Base-by-base conservation (phyloP, 2,329 filamentous ascomycete species). In the Penicillium paneum region DNA sequence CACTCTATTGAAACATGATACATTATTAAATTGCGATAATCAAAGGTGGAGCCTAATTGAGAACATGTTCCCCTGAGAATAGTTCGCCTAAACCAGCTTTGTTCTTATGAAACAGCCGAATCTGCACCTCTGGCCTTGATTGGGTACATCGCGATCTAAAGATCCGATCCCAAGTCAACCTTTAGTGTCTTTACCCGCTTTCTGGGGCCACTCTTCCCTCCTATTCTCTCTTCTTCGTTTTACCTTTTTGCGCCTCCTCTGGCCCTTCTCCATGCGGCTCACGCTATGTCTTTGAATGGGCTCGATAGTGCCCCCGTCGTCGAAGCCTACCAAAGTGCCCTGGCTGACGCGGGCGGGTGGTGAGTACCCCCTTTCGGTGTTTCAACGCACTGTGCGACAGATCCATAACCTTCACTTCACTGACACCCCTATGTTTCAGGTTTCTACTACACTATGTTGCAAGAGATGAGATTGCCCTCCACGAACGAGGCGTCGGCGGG, bases 321-420 rank as follows among this genome's bases (percentile, higher is more conserved):
- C 76, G 90, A 95, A 77, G 91, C 92, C 67, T 87, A 96, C 76
- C 88, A 92, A 70, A 79, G 84, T 66, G 89, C 90, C 53, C 79
- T 87, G 65, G 83, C 83, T 56, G 94, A 97, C 76, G 85, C 90
- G 55, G 92, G 91, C 78, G 92, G 91, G 87, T 99, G 94, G 94
- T 97, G 83, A 75, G 89, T 79, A 38, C 26, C 56, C 50, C 53
- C 52, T 48, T 36, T 50, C 26, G 32, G 44, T 49, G 50, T 51
- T 47, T 35, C 46, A 43, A 28, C 31, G 8, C 34, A 31, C 45
- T 24, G 43, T 36, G 31, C 32, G 35, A 48, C 43, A 42, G 11
- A 28, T 52, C 31, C 15, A 26, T 26, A 12, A 47, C n/a, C 11
- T 11, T 10, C 21, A 35, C 26, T 41, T 52, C 46, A 48, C 53